Evolutionary conservation across 345 rosid species (phyloP).

Genomic region (Arabis alpina): DNA sequence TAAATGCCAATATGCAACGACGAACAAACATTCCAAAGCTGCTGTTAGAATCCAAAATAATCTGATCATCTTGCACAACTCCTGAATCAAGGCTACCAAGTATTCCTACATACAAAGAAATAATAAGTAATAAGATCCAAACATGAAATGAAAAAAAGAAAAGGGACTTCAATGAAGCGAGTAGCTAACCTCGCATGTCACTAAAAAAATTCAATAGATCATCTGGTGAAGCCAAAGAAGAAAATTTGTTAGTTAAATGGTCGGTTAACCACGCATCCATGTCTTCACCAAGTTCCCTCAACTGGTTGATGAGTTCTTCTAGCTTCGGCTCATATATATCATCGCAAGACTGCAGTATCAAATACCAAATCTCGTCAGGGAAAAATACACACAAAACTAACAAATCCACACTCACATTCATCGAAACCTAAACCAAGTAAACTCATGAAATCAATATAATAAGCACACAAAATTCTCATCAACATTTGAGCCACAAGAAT

Average conservation of each 20-base stretch:
- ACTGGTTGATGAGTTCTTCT: slow-evolving; percentile 66
- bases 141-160: neutral
- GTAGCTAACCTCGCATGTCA: slow-evolving; percentile 76
- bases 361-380: slow-evolving; percentile 25
- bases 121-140: slow-evolving; percentile 13
- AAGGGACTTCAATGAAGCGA: neutral
- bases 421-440: neutral
- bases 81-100: slow-evolving; percentile 75
- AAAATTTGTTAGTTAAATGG: slow-evolving; percentile 63
- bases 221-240: slow-evolving; percentile 74
- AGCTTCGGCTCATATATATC: slow-evolving; percentile 82
- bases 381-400: neutral
- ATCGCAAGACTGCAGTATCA: slow-evolving; percentile 67
- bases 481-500: slow-evolving; percentile 1
- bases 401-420: neutral
- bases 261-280: slow-evolving; percentile 72
- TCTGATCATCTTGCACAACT: slow-evolving; percentile 73
- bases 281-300: slow-evolving; percentile 67
- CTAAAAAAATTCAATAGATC: slow-evolving; percentile 79
- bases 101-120: slow-evolving; percentile 53
- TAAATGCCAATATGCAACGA: slow-evolving; percentile 85
- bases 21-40: slow-evolving; percentile 87
- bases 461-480: neutral
- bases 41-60: slow-evolving; percentile 82
- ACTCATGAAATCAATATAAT: neutral